Base-by-base conservation (phyloP, 2,329 filamentous ascomycete species). In the Diaporthe amygdali region DNA sequence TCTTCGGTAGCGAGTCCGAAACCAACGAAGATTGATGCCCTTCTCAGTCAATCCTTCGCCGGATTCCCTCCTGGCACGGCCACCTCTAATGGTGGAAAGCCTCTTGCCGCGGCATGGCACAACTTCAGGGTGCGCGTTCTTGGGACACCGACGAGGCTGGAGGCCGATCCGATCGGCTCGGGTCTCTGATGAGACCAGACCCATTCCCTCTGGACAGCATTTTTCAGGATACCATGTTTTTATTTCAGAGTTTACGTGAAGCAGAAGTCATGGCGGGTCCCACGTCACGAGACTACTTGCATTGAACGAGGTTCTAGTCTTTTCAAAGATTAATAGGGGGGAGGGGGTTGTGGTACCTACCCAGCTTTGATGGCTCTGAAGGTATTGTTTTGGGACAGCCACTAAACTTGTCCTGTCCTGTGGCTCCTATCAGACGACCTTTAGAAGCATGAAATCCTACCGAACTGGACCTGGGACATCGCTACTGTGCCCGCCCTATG, bases 1-100 rank as follows among this genome's bases (percentile, higher is more conserved):
- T 94, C 81, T 97, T 93, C 81, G 76, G 76, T 64, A 75, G 76
- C 59, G 59, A 49, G 17, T 71, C 75, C 55, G 78, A 78, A 27
- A 44, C 70, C 34, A 49, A 22, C 25, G 70, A 64, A 41, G 70
- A 51, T 25, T 71, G 55, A 71, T 32, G 46, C 12, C 8, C 46
- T 37, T 12, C 27, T 7, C n/a, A 41, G 9, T 10, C 27, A 17
- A 41, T 10, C 15, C 20, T 30, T 20, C 34, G 25, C 30, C 61
- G 37, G 41, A 55, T 22, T 49, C 30, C 51, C 32, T 32, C 17
- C 46, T 27, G 41, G 51, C 32, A 37, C 47, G 46, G 47, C 64
- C 37, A 37, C 68, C 39, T 54, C 46, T 20, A 27, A 41, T 30
- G 47, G 52, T 25, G 51, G 32, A 17, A 32, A 44, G 49, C 44